These are phyloP conservation scores for Pistacia vera DNA, from an alignment of 345 rosid genomes.

Conservation along the genomic window DNA sequence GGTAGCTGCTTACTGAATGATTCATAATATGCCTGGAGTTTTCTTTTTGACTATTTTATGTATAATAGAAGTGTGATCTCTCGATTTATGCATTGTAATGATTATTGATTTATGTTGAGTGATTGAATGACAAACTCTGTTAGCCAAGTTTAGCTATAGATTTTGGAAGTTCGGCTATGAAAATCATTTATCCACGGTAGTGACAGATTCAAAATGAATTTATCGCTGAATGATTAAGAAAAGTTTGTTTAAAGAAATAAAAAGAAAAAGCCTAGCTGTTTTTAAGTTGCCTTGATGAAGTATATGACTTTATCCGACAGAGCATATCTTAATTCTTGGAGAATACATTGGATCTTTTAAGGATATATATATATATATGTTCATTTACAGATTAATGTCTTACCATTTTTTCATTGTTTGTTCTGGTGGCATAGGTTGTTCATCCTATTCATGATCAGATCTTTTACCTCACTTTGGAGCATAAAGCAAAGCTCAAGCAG, in stretches of 20 bases:
- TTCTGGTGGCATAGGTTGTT: conserved; percentile 44
- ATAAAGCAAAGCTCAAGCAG: conserved; percentile 68
- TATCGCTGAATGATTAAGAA: background rate
- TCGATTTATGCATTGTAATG: background rate
- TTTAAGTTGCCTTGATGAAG: background rate
- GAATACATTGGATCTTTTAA: background rate
- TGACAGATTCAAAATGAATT: background rate
- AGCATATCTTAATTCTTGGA: background rate
- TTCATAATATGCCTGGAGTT: background rate
- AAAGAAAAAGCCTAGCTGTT: background rate
- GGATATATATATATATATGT: background rate
- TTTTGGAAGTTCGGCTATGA: background rate
- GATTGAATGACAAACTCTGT: background rate
- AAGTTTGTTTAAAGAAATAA: background rate
- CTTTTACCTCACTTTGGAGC: conserved; percentile 60
- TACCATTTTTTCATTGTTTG: conserved; percentile 4
- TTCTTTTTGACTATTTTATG: background rate
- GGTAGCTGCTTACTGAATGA: conserved; percentile 33
- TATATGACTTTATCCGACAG: background rate
- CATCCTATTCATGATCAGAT: conserved; percentile 78
- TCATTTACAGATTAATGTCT: background rate
- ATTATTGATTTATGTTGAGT: background rate
- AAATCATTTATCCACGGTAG: background rate
- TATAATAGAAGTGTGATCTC: background rate
- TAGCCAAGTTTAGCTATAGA: background rate